Evolutionary conservation across 352 stramenopile species (phyloP), one percentile per base, ranked within the genome.

Genomic region (Plasmopara muralis): DNA sequence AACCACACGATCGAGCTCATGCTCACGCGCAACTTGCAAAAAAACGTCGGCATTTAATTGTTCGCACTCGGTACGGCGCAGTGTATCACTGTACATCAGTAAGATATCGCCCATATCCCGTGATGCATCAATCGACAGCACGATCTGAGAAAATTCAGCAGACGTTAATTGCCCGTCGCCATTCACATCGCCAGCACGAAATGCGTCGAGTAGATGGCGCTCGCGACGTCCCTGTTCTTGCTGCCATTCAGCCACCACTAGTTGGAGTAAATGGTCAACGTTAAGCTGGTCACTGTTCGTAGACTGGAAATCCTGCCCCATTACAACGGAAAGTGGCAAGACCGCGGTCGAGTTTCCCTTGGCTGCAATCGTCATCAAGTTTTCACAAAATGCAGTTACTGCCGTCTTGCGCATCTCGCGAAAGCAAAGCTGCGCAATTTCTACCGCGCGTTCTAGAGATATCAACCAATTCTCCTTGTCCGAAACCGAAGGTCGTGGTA

Each of bases 11-110:
- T 89, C 79, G 0, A 92, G 59, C 14, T 89, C 79, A 56, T 92
- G 70, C 35, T 90, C 79, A 25, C 80, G 78, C 8, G 79, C 82
- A 15, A 92, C 77, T 48, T 86, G 72, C 13, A 90, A 50, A 40
- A 92, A 90, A 6, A 80, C 64, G 10, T 87, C 61, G 0, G 75
- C 57, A 50, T 79, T 63, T 34, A 89, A 72, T 10, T 68, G 57
- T 13, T 83, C 68, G 39, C 67, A 82, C 34, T 80, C 33, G 0
- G 77, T 89, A 31, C 80, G 73, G 1, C 77, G 72, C 42, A 93
- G 39, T 3, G 82, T 89, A 43, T 93, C 82, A 50, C 73, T 86
- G 64, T 88, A 90, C 77, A 93, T 87, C 28, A 88, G 62, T 28
- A 93, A 45, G 30, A 90, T 80, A 31, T 90, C 82, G 15, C 63